Evolutionary conservation across 129 eudicot species (phyloP).

Genomic region (Centaurea solstitialis): DNA sequence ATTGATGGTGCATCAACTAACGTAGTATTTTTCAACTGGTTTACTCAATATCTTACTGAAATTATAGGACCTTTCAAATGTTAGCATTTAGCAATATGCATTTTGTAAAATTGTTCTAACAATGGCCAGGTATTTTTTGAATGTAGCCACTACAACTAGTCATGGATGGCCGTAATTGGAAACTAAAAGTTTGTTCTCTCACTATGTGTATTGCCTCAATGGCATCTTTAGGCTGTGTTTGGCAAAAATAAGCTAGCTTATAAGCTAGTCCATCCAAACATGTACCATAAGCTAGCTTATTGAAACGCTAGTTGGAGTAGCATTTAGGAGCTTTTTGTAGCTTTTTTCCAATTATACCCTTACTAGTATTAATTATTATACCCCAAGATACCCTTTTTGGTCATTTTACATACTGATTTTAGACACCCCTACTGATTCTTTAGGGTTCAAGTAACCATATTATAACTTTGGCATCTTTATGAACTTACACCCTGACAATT

Average conservation of each 20-base stretch:
- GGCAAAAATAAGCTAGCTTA: too few relatives aligned
- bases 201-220: neutral
- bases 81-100: neutral
- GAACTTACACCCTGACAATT: neutral
- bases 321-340: too few relatives aligned
- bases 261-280: too few relatives aligned
- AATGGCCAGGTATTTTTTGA: neutral
- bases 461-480: neutral
- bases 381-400: too few relatives aligned
- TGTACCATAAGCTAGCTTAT: too few relatives aligned
- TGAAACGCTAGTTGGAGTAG: too few relatives aligned
- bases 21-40: neutral
- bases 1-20: neutral
- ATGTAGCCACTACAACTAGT: neutral
- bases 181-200: neutral
- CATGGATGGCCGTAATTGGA: neutral
- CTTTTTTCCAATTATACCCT: too few relatives aligned
- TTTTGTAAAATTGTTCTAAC: neutral
- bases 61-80: neutral
- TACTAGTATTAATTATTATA: too few relatives aligned
- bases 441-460: neutral
- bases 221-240: too few relatives aligned
- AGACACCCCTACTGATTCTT: neutral
- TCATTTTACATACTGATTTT: too few relatives aligned
- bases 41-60: neutral